Conservation (phyloP, 805 yeast species). For the Ogataea angusta region DNA sequence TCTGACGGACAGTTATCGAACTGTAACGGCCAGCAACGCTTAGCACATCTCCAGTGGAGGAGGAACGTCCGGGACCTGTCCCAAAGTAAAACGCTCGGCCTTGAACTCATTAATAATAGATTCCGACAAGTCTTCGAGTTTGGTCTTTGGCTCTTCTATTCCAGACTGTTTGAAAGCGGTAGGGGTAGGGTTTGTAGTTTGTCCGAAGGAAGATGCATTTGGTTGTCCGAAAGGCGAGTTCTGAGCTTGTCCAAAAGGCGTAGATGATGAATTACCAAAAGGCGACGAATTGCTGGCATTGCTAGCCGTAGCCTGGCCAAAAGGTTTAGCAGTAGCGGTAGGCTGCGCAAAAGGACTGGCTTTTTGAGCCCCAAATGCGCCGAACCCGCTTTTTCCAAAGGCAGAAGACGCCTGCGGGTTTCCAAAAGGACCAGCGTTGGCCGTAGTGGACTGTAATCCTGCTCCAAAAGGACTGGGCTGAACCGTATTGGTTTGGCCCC, state of each 20-base stretch:
- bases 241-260: constrained; percentile 4
- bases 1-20: constrained; percentile 36
- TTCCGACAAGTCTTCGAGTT: constrained; percentile 40
- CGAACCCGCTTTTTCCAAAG: constrained; percentile 1
- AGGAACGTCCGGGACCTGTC: constrained; percentile 66
- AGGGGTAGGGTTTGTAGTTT: constrained; percentile 2
- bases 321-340: not conserved
- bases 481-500: not conserved
- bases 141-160: constrained; percentile 23
- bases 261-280: constrained; percentile 2
- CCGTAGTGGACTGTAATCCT: not conserved
- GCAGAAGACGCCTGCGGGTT: not conserved
- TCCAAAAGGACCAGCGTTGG: constrained; percentile 1
- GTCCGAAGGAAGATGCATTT: constrained; percentile 6
- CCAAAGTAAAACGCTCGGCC: constrained; percentile 48
- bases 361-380: constrained; percentile 15
- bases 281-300: not conserved
- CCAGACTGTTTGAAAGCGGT: constrained; percentile 21
- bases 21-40: constrained; percentile 14
- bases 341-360: constrained; percentile 8
- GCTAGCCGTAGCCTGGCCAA: constrained; percentile 1
- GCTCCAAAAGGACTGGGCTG: not conserved
- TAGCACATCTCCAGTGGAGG: constrained; percentile 56
- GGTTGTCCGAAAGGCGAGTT: constrained; percentile 15
- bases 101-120: constrained; percentile 46